These are phyloP conservation scores for Rhynchospora tenuis DNA, from an alignment of 176 grass and related monocot genomes.

Conservation along the genomic window DNA sequence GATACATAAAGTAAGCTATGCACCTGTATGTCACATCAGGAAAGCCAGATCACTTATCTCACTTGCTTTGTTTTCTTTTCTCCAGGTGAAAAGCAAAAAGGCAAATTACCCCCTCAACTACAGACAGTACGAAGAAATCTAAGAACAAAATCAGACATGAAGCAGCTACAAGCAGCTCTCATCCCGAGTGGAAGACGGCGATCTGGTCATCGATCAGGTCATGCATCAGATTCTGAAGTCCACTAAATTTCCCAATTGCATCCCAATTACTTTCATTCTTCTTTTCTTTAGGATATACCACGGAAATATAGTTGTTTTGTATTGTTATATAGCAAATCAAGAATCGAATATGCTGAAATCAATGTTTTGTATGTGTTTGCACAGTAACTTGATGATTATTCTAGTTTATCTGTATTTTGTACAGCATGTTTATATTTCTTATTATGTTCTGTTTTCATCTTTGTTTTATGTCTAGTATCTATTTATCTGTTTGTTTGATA, in stretches of 20 bases:
- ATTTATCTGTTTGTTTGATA: background rate
- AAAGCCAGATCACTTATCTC: background rate
- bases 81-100: constrained; percentile 23
- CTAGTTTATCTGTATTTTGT: constrained; percentile 2
- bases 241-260: constrained; percentile 15
- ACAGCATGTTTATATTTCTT: background rate
- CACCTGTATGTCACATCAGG: background rate
- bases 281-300: constrained; percentile 10
- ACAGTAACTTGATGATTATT: background rate
- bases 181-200: constrained; percentile 23
- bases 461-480: background rate
- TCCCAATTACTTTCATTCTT: background rate
- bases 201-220: constrained; percentile 23
- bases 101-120: constrained; percentile 24
- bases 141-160: constrained; percentile 36
- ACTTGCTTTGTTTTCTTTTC: background rate
- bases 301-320: constrained; percentile 1
- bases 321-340: background rate
- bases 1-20: background rate
- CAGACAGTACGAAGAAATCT: constrained; percentile 16
- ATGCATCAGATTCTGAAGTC: constrained; percentile 60
- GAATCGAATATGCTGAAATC: background rate
- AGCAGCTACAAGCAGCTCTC: constrained; percentile 4
- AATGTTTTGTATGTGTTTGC: background rate
- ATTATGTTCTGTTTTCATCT: background rate